These are phyloP conservation scores for Ophiocytium majus DNA, from an alignment of 352 stramenopile genomes.

Conservation along the genomic window DNA sequence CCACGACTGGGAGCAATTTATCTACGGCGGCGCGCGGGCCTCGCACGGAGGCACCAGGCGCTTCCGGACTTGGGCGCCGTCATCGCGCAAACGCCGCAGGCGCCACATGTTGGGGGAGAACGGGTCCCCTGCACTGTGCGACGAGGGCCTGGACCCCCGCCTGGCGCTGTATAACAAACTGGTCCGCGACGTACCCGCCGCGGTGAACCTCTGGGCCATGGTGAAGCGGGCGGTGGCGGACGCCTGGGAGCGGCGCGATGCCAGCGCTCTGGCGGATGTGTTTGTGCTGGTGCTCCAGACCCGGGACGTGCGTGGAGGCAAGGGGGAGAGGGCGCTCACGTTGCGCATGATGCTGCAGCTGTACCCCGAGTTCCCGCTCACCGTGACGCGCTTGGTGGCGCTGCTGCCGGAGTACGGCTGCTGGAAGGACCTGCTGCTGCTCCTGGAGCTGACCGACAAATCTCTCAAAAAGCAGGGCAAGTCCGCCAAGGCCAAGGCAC, in stretches of 20 bases:
- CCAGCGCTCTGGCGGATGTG: background rate
- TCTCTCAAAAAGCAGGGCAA: background rate
- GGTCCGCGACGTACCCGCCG: background rate
- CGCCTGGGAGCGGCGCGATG: background rate
- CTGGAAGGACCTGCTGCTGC: constrained; percentile 25
- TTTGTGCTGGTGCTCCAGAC: constrained; percentile 20
- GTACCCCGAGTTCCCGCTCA: background rate
- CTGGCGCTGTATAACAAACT: constrained; percentile 27
- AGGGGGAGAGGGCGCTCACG: constrained; percentile 10
- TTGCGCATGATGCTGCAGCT: background rate
- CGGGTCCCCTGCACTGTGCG: background rate
- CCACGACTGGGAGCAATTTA: too few species aligned
- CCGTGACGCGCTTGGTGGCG: background rate
- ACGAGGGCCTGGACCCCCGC: background rate
- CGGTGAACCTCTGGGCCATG: background rate
- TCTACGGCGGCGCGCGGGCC: too few species aligned
- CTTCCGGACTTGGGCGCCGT: too few species aligned
- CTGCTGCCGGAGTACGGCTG: constrained; percentile 27
- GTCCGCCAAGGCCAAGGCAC: background rate
- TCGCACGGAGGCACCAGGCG: too few species aligned
- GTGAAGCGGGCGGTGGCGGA: background rate
- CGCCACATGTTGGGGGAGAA: background rate
- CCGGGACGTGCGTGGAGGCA: constrained; percentile 19
- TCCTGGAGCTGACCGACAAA: background rate
- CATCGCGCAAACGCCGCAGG: too few species aligned